Evolutionary conservation across 2,329 filamentous ascomycete genomes (phyloP).

Genomic region (Ophiostoma triangulosporum): DNA sequence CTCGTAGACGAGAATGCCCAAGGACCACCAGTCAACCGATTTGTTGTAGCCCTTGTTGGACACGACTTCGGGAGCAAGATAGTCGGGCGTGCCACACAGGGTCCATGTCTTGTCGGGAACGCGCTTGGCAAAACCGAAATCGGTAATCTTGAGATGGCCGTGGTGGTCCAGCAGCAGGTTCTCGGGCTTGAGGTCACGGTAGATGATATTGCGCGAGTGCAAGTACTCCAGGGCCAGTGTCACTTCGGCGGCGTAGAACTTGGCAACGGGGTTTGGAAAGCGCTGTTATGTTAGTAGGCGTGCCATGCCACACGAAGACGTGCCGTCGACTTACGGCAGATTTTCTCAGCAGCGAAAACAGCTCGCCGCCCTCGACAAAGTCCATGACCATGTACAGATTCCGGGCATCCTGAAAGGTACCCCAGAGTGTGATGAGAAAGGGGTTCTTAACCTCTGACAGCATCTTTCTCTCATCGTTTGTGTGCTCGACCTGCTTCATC

Average conservation of each 20-base stretch:
- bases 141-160: constrained; percentile 90
- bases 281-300: constrained; percentile 42
- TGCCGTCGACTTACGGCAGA: constrained; percentile 59
- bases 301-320: neutral
- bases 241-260: constrained; percentile 97
- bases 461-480: constrained; percentile 95
- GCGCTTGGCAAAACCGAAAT: constrained; percentile 97
- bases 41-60: constrained; percentile 99
- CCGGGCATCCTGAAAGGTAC: constrained; percentile 88
- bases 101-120: constrained; percentile 99
- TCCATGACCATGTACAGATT: constrained; percentile 99
- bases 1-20: constrained; percentile 97
- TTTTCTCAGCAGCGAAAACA: constrained; percentile 90
- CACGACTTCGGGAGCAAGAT: constrained; percentile 95
- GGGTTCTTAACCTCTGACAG: constrained; percentile 93
- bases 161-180: constrained; percentile 85
- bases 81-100: constrained; percentile 92
- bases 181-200: constrained; percentile 92
- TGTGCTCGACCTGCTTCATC: constrained; percentile 99
- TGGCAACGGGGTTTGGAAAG: constrained; percentile 95
- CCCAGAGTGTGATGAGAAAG: constrained; percentile 95
- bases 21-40: constrained; percentile 98
- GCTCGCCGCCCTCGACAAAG: constrained; percentile 94
- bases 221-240: constrained; percentile 91
- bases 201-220: constrained; percentile 91